These are phyloP conservation scores for Lodderomyces theae DNA, from an alignment of 1,139 yeast species.

Conservation along the genomic window DNA sequence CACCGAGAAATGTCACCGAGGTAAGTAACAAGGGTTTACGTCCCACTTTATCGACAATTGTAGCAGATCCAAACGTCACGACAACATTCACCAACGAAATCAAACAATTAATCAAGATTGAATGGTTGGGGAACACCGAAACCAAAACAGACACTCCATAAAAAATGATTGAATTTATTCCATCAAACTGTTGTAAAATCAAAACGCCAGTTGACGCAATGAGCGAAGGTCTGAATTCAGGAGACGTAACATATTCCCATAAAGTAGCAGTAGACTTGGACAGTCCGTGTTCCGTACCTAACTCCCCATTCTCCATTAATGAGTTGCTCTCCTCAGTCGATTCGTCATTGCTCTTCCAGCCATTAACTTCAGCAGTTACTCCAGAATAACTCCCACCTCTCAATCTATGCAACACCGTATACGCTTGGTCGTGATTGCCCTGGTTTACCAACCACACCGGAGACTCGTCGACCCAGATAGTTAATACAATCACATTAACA, in stretches of 20 bases:
- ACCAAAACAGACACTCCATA: conserved; percentile 85
- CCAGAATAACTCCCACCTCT: conserved; percentile 42
- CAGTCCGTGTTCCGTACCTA: conserved; percentile 5
- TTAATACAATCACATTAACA: conserved; percentile 40
- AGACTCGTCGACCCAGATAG: conserved; percentile 62
- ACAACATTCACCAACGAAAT: conserved; percentile 71
- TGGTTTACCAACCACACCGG: conserved; percentile 73
- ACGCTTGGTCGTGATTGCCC: conserved; percentile 33
- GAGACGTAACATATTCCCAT: conserved; percentile 46
- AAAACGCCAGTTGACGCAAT: conserved; percentile 70
- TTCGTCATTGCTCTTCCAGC: conserved; percentile 26
- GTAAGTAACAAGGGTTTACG: conserved; percentile 66
- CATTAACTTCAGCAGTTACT: conserved; percentile 37
- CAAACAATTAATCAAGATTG: conserved; percentile 68
- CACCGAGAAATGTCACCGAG: conserved; percentile 70
- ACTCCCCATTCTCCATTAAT: conserved; percentile 17
- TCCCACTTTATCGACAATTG: conserved; percentile 70
- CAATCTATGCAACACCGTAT: conserved; percentile 33
- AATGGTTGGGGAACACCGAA: conserved; percentile 63
- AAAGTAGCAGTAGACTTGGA: conserved; percentile 19
- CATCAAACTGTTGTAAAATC: conserved; percentile 88
- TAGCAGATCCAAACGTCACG: conserved; percentile 70
- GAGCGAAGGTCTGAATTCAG: conserved; percentile 56
- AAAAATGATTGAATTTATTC: conserved; percentile 86
- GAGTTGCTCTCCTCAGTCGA: conserved; percentile 10